Percentiles rank a stretch among this genome's conserved stretches.
phyloP scores from a whole-genome alignment of 164 flowering plant species.

The Aristolochia contorta region DNA sequence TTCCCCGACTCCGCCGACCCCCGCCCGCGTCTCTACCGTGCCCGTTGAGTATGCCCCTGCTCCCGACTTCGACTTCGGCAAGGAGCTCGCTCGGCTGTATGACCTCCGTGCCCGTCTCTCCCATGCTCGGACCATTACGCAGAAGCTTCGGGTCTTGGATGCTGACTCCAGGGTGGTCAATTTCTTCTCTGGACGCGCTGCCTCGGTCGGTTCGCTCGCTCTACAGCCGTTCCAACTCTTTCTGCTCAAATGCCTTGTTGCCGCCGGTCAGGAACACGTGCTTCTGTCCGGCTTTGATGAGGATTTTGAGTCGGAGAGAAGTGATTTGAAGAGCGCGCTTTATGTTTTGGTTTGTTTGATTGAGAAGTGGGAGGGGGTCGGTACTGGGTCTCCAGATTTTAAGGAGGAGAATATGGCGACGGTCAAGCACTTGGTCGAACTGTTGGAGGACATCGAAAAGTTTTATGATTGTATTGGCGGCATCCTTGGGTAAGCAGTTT shows the following conservation, averaged over 20 bases:
- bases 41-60: conserved; percentile 49
- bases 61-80: conserved; percentile 38
- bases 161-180: conserved; percentile 39
- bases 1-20: conserved; percentile 10
- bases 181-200: conserved; percentile 21
- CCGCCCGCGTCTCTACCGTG: conserved; percentile 50
- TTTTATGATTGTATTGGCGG: conserved; percentile 96
- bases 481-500: conserved; percentile 58
- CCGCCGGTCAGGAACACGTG: conserved; percentile 88
- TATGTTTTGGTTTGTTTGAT: conserved; percentile 59
- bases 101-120: conserved; percentile 31
- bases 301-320: conserved; percentile 16
- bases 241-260: conserved; percentile 69
- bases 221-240: conserved; percentile 33
- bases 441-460: conserved; percentile 47
- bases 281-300: conserved; percentile 18
- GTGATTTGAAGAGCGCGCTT: conserved; percentile 49
- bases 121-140: conserved; percentile 8
- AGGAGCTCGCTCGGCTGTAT: conserved; percentile 44
- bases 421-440: conserved; percentile 42
- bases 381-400: background rate
- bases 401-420: conserved; percentile 10
- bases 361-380: conserved; percentile 47
- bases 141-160: conserved; percentile 30
- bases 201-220: conserved; percentile 11